A percentile compares a stretch with the other conserved stretches of the same genome.
phyloP scores from a whole-genome alignment of 2,329 filamentous ascomycete genomes.

The Xylaria arbuscula region DNA sequence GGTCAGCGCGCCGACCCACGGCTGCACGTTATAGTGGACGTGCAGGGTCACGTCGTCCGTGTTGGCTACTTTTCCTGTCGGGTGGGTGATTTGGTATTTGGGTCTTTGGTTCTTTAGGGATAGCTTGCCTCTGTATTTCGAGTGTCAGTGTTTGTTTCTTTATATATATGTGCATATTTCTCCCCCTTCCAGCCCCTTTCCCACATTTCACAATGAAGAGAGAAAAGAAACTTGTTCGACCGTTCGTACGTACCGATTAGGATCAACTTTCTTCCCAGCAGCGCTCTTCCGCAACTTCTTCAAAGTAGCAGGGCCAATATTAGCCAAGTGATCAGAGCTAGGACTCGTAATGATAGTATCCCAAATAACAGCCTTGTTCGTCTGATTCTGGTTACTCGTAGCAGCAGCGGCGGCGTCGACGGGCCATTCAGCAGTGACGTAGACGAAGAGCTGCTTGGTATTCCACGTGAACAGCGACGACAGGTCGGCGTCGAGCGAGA shows the following conservation, averaged over 20 bases:
- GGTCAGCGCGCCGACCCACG: slow-evolving; percentile 89
- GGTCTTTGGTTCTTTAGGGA: slow-evolving; percentile 85
- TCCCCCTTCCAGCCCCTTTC: background rate
- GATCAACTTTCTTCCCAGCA: slow-evolving; percentile 70
- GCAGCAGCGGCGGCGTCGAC: slow-evolving; percentile 49
- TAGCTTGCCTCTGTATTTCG: slow-evolving; percentile 71
- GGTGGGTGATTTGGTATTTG: slow-evolving; percentile 97
- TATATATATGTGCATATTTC: background rate
- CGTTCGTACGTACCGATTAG: slow-evolving; percentile 59
- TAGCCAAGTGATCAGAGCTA: slow-evolving; percentile 71
- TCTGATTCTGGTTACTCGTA: slow-evolving; percentile 52
- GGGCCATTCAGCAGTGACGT: slow-evolving; percentile 84
- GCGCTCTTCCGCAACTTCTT: slow-evolving; percentile 71
- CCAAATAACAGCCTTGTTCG: slow-evolving; percentile 90
- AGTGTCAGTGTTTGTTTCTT: background rate
- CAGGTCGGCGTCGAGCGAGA: slow-evolving; percentile 92
- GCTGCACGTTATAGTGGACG: slow-evolving; percentile 96
- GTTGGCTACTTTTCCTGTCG: slow-evolving; percentile 80
- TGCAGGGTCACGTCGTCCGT: slow-evolving; percentile 79
- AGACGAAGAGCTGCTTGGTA: slow-evolving; percentile 98
- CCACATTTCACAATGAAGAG: background rate
- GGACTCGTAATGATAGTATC: slow-evolving; percentile 89
- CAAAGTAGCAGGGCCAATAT: slow-evolving; percentile 68
- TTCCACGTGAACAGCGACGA: slow-evolving; percentile 98
- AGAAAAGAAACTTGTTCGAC: no score